A percentile compares a stretch with the other conserved stretches of the same genome.
Conservation (phyloP, 257 asterid genomes). For the Paulownia fortunei region DNA sequence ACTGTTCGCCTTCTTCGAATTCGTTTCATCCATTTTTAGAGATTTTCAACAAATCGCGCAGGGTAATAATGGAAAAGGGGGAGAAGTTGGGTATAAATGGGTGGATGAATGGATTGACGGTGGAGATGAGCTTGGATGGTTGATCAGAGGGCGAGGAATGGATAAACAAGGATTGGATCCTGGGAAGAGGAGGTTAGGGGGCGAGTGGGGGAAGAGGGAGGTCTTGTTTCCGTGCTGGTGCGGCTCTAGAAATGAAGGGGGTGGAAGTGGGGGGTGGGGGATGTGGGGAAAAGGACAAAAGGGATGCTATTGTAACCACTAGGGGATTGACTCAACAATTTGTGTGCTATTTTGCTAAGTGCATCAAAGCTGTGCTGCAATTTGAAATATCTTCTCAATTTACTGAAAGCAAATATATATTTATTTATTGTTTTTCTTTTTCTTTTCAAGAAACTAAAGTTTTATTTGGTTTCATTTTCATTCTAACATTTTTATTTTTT, state of each 20-base stretch:
- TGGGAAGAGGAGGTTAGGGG: too few species aligned
- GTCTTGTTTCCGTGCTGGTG: too few species aligned
- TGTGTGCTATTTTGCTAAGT: neutral
- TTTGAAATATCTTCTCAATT: neutral
- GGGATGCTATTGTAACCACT: neutral
- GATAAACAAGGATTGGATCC: neutral
- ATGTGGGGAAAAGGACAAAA: neutral
- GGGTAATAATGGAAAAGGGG: too few species aligned
- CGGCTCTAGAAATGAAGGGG: too few species aligned
- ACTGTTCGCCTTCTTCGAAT: neutral
- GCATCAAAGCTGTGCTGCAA: neutral
- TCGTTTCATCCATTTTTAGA: slow-evolving; percentile 13
- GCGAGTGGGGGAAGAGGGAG: neutral
- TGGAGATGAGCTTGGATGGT: neutral
- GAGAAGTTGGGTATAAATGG: too few species aligned
- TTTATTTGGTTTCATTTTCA: too few species aligned
- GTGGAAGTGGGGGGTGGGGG: too few species aligned
- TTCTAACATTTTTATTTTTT: too few species aligned
- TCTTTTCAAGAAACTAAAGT: too few species aligned
- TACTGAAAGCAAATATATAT: neutral
- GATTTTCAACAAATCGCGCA: neutral
- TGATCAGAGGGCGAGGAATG: neutral
- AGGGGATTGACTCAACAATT: too few species aligned
- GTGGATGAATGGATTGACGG: neutral
- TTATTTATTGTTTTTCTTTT: neutral